These are phyloP conservation scores for Malassezia pachydermatis DNA, from an alignment of 1,284 basidiomycete species.

Conservation along the genomic window DNA sequence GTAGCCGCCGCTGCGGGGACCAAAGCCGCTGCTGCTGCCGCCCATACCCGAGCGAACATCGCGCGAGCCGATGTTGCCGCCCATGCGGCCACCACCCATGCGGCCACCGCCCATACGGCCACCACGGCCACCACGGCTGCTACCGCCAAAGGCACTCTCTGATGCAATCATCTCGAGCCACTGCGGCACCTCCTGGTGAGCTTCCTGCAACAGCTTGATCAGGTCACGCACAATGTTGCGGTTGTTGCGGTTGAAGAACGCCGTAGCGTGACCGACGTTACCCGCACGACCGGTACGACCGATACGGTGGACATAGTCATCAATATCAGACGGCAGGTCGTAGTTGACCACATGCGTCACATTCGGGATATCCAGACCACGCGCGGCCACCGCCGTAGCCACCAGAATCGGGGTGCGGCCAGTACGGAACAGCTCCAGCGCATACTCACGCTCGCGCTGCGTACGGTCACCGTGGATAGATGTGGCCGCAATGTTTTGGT, in stretches of 20 bases:
- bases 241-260: slow-evolving; percentile 52
- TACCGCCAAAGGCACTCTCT: slow-evolving; percentile 62
- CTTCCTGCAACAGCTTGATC: slow-evolving; percentile 84
- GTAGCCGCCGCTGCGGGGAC: slow-evolving; percentile 29
- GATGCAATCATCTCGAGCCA: slow-evolving; percentile 82
- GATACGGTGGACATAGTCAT: slow-evolving; percentile 54
- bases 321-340: slow-evolving; percentile 95
- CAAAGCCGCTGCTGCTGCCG: slow-evolving; percentile 25
- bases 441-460: slow-evolving; percentile 92
- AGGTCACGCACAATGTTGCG: slow-evolving; percentile 75
- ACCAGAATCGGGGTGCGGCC: slow-evolving; percentile 93
- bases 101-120: slow-evolving; percentile 53
- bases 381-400: slow-evolving; percentile 93
- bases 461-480: slow-evolving; percentile 97
- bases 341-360: slow-evolving; percentile 98
- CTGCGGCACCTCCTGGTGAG: slow-evolving; percentile 86
- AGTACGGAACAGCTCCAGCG: slow-evolving; percentile 85
- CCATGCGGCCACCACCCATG: slow-evolving; percentile 33
- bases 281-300: slow-evolving; percentile 98
- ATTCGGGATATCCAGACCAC: slow-evolving; percentile 98
- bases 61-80: slow-evolving; percentile 31
- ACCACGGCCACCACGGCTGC: slow-evolving; percentile 54
- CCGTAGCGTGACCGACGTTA: slow-evolving; percentile 82
- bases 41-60: slow-evolving; percentile 44
- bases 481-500: slow-evolving; percentile 70